Conservation (phyloP, 192 early-diverging fungal genomes). For the Tieghemiomyces parasiticus region DNA sequence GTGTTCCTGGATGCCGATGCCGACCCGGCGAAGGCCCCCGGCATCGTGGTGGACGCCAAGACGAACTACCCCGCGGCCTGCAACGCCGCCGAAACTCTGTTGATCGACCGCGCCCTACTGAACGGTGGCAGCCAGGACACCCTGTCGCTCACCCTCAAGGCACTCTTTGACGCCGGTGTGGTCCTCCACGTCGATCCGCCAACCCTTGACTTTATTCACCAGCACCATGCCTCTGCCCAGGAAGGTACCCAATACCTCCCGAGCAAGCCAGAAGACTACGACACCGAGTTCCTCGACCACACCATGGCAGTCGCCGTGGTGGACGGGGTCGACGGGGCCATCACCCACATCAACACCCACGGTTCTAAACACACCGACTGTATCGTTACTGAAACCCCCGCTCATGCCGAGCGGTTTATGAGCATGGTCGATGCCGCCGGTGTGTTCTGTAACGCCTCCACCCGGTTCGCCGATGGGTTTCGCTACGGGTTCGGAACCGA, state of each 20-base stretch:
- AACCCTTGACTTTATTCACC: conserved; percentile 23
- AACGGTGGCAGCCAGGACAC: conserved; percentile 18
- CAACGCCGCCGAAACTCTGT: conserved; percentile 84
- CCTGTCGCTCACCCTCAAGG: conserved; percentile 36
- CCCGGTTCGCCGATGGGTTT: conserved; percentile 96
- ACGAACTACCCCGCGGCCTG: conserved; percentile 90
- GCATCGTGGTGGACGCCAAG: conserved; percentile 86
- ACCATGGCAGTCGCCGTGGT: conserved; percentile 76
- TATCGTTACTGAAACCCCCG: conserved; percentile 71
- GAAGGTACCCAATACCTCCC: conserved; percentile 10
- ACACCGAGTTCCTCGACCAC: conserved; percentile 84
- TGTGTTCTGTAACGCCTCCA: conserved; percentile 93
- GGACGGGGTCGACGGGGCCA: conserved; percentile 52
- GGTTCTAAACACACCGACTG: conserved; percentile 92
- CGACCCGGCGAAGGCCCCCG: conserved; percentile 58
- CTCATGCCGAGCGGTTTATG: conserved; percentile 74
- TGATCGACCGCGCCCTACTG: conserved; percentile 53
- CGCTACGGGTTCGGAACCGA: conserved; percentile 97
- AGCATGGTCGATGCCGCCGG: conserved; percentile 89
- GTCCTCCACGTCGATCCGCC: conserved; percentile 40
- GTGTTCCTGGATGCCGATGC: conserved; percentile 75
- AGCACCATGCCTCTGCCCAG: conserved; percentile 12
- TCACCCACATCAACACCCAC: conserved; percentile 85
- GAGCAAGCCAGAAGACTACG: conserved; percentile 47
- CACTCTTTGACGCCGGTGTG: conserved; percentile 43